phyloP scores from a whole-genome alignment of 345 rosid genomes.

The Excoecaria agallocha region DNA sequence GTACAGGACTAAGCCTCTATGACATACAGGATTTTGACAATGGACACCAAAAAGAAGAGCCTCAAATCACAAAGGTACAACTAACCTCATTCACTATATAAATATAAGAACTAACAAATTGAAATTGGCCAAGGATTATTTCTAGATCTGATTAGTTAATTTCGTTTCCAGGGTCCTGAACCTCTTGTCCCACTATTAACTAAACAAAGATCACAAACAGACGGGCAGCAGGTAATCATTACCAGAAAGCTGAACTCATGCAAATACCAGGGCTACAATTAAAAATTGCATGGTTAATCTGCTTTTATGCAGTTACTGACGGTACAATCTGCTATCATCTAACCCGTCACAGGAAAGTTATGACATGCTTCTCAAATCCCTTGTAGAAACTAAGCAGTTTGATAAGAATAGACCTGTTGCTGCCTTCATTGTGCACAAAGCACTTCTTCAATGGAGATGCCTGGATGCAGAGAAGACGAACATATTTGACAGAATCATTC shows the following conservation, averaged over 20 bases:
- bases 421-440: constrained; percentile 52
- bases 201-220: constrained; percentile 55
- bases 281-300: neutral
- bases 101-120: neutral
- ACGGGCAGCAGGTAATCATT: constrained; percentile 48
- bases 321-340: neutral
- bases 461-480: constrained; percentile 64
- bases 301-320: constrained; percentile 11
- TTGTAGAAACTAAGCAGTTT: constrained; percentile 44
- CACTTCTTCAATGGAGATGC: constrained; percentile 64
- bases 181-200: constrained; percentile 33
- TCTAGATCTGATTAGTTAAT: constrained; percentile 3
- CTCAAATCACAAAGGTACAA: constrained; percentile 37
- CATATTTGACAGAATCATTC: constrained; percentile 57
- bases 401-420: constrained; percentile 50
- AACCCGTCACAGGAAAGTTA: constrained; percentile 49
- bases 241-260: constrained; percentile 4
- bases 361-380: constrained; percentile 50
- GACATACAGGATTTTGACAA: constrained; percentile 40
- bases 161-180: constrained; percentile 41
- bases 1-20: constrained; percentile 18
- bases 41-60: constrained; percentile 39
- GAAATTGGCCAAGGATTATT: neutral
- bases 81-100: constrained; percentile 2
- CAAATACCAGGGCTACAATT: neutral